Conservation (phyloP, 345 rosid species). For the Gossypium raimondii region DNA sequence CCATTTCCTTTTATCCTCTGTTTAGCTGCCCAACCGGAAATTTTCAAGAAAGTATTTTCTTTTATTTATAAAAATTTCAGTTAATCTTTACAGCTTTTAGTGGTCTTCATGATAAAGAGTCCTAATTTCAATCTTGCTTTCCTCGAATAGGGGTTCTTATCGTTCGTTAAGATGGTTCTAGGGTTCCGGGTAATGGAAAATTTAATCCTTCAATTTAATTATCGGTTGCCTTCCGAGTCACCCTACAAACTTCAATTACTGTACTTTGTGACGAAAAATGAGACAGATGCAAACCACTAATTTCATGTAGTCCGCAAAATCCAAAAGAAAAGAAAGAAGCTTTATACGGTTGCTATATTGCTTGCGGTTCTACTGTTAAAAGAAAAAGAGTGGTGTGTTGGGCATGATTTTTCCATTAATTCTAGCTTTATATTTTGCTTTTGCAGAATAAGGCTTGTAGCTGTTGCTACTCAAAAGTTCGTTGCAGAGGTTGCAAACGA, state of each 20-base stretch:
- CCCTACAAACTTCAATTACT: not conserved
- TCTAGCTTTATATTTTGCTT: not conserved
- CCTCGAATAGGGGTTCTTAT: not conserved
- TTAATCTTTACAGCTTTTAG: not conserved
- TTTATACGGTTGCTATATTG: not conserved
- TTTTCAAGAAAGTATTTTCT: not conserved
- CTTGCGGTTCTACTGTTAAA: not conserved
- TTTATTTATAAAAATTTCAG: no score
- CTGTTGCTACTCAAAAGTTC: slow-evolving; percentile 96
- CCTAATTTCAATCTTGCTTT: not conserved
- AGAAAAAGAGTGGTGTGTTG: not conserved
- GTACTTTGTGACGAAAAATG: not conserved
- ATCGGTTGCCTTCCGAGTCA: not conserved
- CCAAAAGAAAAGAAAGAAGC: not conserved
- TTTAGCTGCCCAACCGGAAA: slow-evolving; percentile 4
- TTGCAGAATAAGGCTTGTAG: slow-evolving; percentile 79
- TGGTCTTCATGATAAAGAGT: not conserved
- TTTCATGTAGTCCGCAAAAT: not conserved
- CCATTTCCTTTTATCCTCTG: not conserved
- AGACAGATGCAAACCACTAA: not conserved
- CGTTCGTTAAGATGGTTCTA: slow-evolving; percentile 1
- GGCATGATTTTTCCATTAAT: not conserved
- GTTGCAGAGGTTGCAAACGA: slow-evolving; percentile 90
- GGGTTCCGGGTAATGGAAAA: not conserved
- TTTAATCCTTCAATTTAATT: not conserved